phyloP scores from a whole-genome alignment of 257 asterid genomes.

The Solanum verrucosum region DNA sequence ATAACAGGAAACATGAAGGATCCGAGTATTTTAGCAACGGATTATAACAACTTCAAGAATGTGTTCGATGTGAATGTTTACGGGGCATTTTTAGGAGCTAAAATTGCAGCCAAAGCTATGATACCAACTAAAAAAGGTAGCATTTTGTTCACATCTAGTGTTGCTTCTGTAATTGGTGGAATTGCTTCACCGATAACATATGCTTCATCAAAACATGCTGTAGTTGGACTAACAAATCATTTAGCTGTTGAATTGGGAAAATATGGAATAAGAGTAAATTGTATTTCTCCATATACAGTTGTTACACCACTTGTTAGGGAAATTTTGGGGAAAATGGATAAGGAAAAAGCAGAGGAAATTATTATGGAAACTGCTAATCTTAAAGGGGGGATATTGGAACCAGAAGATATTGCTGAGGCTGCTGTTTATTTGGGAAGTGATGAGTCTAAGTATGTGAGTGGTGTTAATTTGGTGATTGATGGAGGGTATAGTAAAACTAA shows the following conservation, averaged over 20 bases:
- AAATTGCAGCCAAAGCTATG: slow-evolving; percentile 18
- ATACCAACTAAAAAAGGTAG: not conserved
- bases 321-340: not conserved
- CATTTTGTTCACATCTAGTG: slow-evolving; percentile 6
- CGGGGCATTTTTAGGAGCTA: slow-evolving; percentile 12
- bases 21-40: not conserved
- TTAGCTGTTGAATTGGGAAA: slow-evolving; percentile 11
- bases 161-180: slow-evolving; percentile 4
- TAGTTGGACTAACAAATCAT: slow-evolving; percentile 12
- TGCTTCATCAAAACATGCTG: slow-evolving; percentile 11
- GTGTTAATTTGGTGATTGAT: slow-evolving; percentile 13
- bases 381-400: not conserved
- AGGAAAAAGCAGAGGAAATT: not conserved
- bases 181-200: slow-evolving; percentile 1
- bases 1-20: not conserved
- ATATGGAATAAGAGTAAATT: slow-evolving; percentile 21
- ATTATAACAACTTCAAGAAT: not conserved
- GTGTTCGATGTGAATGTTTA: slow-evolving; percentile 3
- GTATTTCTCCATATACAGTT: slow-evolving; percentile 16
- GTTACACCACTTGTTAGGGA: not conserved
- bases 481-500: slow-evolving; percentile 14
- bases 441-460: slow-evolving; percentile 17
- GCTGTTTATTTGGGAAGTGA: slow-evolving; percentile 13
- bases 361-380: not conserved
- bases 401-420: slow-evolving; percentile 12